These are phyloP conservation scores for Hyaloscypha variabilis DNA, from an alignment of 495 filamentous ascomycete genomes.

Conservation along the genomic window DNA sequence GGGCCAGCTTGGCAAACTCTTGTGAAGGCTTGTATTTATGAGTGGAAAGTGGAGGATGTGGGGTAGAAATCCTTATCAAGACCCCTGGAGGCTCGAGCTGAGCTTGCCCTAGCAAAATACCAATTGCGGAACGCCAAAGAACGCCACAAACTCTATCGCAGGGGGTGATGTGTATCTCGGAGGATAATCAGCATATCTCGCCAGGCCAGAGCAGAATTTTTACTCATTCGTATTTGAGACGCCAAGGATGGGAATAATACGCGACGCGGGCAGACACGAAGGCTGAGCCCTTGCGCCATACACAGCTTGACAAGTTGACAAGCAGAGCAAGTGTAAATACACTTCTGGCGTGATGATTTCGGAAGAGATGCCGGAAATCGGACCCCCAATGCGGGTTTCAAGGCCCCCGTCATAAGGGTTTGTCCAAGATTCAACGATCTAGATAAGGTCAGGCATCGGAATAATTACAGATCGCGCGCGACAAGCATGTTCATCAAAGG, in stretches of 20 bases:
- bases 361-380: not conserved
- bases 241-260: not conserved
- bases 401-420: not conserved
- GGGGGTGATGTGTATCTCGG: not conserved
- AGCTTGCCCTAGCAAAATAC: not conserved
- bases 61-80: not conserved
- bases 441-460: slow-evolving; percentile 1
- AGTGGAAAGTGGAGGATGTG: slow-evolving; percentile 1
- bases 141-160: not conserved
- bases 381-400: not conserved
- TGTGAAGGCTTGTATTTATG: not conserved
- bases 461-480: not conserved
- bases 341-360: not conserved
- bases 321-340: not conserved
- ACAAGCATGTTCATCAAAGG: not conserved
- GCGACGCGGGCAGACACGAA: not conserved
- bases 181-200: not conserved
- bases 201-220: not conserved
- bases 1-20: not conserved
- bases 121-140: not conserved
- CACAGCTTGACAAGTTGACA: not conserved
- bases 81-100: not conserved
- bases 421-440: not conserved
- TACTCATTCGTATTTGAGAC: slow-evolving; percentile 2
- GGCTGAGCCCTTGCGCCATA: not conserved